These are phyloP conservation scores for Euphorbia lathyris DNA, from an alignment of 345 rosid genomes.

Conservation along the genomic window DNA sequence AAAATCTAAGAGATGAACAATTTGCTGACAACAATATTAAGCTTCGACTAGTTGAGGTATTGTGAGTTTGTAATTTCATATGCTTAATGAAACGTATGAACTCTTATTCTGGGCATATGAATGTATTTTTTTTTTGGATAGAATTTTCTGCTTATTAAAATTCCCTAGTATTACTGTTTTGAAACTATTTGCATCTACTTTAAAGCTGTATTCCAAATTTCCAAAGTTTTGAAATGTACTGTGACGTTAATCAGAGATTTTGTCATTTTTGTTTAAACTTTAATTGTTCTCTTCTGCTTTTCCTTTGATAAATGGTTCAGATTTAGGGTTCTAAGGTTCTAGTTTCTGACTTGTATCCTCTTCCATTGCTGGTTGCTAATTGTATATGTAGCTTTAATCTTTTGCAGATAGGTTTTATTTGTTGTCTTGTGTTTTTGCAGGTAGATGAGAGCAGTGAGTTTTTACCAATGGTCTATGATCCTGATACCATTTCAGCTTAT, in stretches of 20 bases:
- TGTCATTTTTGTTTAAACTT: too few species aligned
- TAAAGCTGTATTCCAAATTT: too few species aligned
- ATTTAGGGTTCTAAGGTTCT: neutral
- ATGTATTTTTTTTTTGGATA: too few species aligned
- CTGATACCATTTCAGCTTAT: constrained; percentile 74
- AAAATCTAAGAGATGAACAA: constrained; percentile 70
- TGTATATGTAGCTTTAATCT: neutral
- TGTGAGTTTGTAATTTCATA: neutral
- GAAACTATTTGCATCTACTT: neutral
- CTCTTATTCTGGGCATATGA: neutral
- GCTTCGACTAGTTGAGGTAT: constrained; percentile 89
- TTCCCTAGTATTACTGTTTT: too few species aligned
- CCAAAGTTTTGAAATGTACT: too few species aligned
- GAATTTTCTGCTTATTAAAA: too few species aligned
- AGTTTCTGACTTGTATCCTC: neutral
- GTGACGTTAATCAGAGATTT: too few species aligned
- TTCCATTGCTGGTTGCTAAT: constrained; percentile 12
- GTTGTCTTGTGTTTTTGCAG: constrained; percentile 31
- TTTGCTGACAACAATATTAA: constrained; percentile 72
- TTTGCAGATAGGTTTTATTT: neutral
- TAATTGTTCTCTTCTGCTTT: neutral
- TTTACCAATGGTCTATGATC: constrained; percentile 87
- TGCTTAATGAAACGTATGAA: neutral
- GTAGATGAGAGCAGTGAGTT: constrained; percentile 90
- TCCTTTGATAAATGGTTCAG: neutral